A percentile compares a stretch with the other conserved stretches of the same genome.
Conservation (phyloP, 805 yeast species). For the Clavispora fructus region DNA sequence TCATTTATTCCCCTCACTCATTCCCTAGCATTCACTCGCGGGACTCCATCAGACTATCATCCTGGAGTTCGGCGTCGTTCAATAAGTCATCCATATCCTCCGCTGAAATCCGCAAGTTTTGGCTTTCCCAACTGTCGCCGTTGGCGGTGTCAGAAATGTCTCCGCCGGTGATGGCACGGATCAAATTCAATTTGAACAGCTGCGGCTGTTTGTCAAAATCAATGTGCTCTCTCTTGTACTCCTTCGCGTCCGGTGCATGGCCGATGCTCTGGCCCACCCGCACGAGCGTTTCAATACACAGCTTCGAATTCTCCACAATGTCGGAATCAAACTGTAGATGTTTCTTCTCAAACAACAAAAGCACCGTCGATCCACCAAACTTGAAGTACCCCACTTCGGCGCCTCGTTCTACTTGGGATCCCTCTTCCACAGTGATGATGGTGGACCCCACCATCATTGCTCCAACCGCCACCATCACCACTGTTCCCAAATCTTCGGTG, state of each 20-base stretch:
- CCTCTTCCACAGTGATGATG: slow-evolving; percentile 59
- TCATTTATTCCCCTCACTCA: slow-evolving; percentile 4
- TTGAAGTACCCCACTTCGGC: slow-evolving; percentile 92
- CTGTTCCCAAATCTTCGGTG: slow-evolving; percentile 70
- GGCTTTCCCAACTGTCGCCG: slow-evolving; percentile 35
- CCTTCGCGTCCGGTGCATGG: slow-evolving; percentile 50
- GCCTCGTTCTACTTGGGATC: slow-evolving; percentile 55
- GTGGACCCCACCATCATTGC: slow-evolving; percentile 99
- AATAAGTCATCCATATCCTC: slow-evolving; percentile 19
- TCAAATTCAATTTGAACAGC: slow-evolving; percentile 44
- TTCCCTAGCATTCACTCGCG: not conserved
- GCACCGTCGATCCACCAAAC: slow-evolving; percentile 90
- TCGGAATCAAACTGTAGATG: slow-evolving; percentile 67
- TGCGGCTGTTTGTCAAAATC: slow-evolving; percentile 44
- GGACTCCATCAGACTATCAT: slow-evolving; percentile 4
- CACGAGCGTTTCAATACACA: slow-evolving; percentile 74
- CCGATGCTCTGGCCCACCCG: slow-evolving; percentile 92
- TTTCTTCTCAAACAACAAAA: slow-evolving; percentile 55
- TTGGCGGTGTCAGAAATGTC: slow-evolving; percentile 29
- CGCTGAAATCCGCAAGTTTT: slow-evolving; percentile 20
- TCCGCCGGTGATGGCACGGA: slow-evolving; percentile 56
- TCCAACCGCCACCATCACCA: slow-evolving; percentile 79
- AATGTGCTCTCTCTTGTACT: slow-evolving; percentile 43
- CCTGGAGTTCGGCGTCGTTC: slow-evolving; percentile 6
- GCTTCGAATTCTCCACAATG: slow-evolving; percentile 58